These are phyloP conservation scores for Starmerella stigmatis DNA, from an alignment of 805 yeast genomes.

Conservation along the genomic window DNA sequence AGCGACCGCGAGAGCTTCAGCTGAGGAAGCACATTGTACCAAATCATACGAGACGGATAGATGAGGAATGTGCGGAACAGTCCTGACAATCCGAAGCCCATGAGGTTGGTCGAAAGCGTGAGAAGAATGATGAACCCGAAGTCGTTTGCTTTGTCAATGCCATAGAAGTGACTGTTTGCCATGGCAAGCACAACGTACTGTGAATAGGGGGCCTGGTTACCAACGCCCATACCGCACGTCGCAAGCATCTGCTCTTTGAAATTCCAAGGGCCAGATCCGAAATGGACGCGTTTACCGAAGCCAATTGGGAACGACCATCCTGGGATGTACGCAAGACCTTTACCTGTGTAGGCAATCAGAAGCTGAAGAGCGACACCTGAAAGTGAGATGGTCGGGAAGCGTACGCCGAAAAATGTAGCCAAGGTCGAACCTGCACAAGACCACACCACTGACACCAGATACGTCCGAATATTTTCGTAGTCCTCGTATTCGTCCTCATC, in stretches of 20 bases:
- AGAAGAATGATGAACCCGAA: conserved; percentile 45
- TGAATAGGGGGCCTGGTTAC: conserved; percentile 19
- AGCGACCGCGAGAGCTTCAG: conserved; percentile 43
- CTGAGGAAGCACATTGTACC: conserved; percentile 45
- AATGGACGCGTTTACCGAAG: conserved; percentile 8
- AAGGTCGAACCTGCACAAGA: conserved; percentile 38
- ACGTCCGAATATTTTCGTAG: conserved; percentile 44
- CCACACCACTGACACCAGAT: conserved; percentile 42
- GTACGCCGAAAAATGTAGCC: conserved; percentile 39
- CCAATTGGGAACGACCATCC: conserved; percentile 16
- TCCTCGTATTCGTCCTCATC: conserved; percentile 34
- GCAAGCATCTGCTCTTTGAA: conserved; percentile 24
- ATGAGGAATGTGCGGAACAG: conserved; percentile 48
- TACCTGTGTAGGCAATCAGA: conserved; percentile 52
- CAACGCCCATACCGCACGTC: conserved; percentile 24
- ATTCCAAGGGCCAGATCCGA: conserved; percentile 48
- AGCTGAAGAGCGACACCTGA: conserved; percentile 47
- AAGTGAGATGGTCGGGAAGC: conserved; percentile 45
- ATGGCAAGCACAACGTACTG: conserved; percentile 12
- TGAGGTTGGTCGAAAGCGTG: conserved; percentile 45
- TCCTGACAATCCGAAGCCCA: conserved; percentile 62
- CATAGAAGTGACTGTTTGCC: conserved; percentile 13
- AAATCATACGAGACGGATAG: conserved; percentile 42
- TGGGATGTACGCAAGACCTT: conserved; percentile 29
- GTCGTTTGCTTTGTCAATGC: conserved; percentile 26